Conservation (phyloP, 2,329 filamentous ascomycete species). For the Cyphellophora europaea region DNA sequence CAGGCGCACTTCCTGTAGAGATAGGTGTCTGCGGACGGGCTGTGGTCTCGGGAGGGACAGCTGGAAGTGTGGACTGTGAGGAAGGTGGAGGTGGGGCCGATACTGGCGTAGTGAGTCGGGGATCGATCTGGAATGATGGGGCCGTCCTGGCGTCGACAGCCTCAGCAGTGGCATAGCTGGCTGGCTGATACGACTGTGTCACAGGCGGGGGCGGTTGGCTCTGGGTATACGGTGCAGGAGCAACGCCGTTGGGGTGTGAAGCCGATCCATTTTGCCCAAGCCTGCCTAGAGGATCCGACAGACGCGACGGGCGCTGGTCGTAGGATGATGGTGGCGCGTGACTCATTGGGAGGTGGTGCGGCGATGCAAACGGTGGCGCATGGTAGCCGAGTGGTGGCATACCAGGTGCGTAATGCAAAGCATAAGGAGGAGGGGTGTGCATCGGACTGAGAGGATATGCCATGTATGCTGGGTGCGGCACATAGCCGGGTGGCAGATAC, state of each 20-base stretch:
- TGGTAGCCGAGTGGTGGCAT: conserved; percentile 14
- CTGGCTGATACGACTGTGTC: conserved; percentile 23
- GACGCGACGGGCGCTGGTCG: conserved; percentile 16
- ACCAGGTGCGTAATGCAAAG: conserved; percentile 10
- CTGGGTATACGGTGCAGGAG: conserved; percentile 25
- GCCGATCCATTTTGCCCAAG: conserved; percentile 26
- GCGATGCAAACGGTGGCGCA: conserved; percentile 5
- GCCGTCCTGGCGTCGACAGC: conserved; percentile 1
- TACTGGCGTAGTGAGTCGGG: conserved; percentile 26
- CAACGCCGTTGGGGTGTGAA: conserved; percentile 21
- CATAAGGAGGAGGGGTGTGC: conserved; percentile 28
- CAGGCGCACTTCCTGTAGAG: conserved; percentile 12
- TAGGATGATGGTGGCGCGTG: conserved; percentile 16
- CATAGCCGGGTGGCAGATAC: conserved; percentile 24
- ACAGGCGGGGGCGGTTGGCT: conserved; percentile 19
- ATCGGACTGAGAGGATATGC: conserved; percentile 35
- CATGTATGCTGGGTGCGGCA: conserved; percentile 24
- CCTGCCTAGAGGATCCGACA: conserved; percentile 23
- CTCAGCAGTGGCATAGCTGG: conserved; percentile 23
- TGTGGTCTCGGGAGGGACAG: neutral
- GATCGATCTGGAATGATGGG: conserved; percentile 20
- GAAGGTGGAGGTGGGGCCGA: neutral
- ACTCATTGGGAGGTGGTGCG: conserved; percentile 11
- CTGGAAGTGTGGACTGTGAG: neutral
- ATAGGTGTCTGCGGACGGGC: neutral